These are phyloP conservation scores for Endogone sp. DNA, from an alignment of 192 early-diverging fungal species.

Conservation along the genomic window DNA sequence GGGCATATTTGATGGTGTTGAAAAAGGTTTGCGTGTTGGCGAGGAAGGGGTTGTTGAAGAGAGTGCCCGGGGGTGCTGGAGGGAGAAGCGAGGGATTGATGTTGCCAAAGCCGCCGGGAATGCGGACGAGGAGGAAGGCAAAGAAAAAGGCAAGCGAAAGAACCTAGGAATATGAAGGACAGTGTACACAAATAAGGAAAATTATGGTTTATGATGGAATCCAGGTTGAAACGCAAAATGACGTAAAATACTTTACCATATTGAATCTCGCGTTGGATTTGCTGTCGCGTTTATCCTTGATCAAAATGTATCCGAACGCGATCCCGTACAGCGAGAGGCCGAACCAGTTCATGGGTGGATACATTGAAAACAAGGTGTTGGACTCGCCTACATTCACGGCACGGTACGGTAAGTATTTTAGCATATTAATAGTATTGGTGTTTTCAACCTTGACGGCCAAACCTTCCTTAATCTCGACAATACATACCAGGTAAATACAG, in stretches of 20 bases:
- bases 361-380: conserved; percentile 6
- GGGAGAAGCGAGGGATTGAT: neutral
- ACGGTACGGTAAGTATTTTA: no score
- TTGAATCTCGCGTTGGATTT: neutral
- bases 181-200: neutral
- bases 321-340: conserved; percentile 15
- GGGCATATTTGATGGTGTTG: conserved; percentile 14
- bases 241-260: no score
- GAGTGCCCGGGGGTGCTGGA: neutral
- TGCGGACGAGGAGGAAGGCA: neutral
- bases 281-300: neutral
- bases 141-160: neutral
- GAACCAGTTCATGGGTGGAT: conserved; percentile 14
- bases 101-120: conserved; percentile 1
- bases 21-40: conserved; percentile 9
- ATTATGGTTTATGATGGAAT: no score
- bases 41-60: conserved; percentile 12
- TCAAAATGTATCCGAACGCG: conserved; percentile 3
- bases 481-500: conserved; percentile 1
- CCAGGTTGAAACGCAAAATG: no score
- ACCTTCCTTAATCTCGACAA: no score
- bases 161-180: neutral
- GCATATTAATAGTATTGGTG: no score
- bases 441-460: no score
- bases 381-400: neutral